Evolutionary conservation across 495 filamentous ascomycete species (phyloP).

Genomic region (Hypoxylon subgilvum): DNA sequence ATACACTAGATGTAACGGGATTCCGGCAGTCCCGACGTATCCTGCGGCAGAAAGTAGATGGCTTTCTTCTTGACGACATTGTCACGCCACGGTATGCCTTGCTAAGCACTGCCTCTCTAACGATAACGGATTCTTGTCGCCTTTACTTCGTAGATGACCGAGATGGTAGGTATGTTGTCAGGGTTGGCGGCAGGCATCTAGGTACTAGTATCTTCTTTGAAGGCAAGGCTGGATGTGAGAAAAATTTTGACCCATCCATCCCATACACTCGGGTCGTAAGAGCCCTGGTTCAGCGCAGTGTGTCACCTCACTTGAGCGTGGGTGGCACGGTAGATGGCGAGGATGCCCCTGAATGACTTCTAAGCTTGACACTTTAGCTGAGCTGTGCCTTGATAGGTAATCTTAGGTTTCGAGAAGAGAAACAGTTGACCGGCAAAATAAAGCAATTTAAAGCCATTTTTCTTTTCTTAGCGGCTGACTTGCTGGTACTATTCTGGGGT

Average conservation of each 20-base stretch:
- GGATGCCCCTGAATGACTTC: constrained; percentile 38
- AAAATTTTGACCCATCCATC: constrained; percentile 19
- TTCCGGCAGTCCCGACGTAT: constrained; percentile 35
- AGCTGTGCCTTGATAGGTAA: constrained; percentile 30
- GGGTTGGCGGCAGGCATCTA: constrained; percentile 7
- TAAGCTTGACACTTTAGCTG: constrained; percentile 27
- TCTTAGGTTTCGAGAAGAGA: constrained; percentile 21
- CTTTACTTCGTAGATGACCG: not conserved
- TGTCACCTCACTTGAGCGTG: constrained; percentile 23
- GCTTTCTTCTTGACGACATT: constrained; percentile 10
- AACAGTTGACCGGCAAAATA: constrained; percentile 37
- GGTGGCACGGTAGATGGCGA: constrained; percentile 33
- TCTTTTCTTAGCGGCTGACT: constrained; percentile 36
- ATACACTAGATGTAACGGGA: constrained; percentile 42
- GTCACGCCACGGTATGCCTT: constrained; percentile 18
- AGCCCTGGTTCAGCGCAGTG: constrained; percentile 18
- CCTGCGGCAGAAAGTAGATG: constrained; percentile 16
- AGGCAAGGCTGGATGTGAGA: constrained; percentile 17
- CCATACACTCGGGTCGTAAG: constrained; percentile 28
- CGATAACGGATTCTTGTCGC: not conserved
- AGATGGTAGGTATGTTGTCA: constrained; percentile 2
- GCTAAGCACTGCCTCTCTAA: not conserved
- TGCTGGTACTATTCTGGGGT: constrained; percentile 13
- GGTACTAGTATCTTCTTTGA: not conserved
- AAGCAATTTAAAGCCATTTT: constrained; percentile 42